These are phyloP conservation scores for Leersia perrieri DNA, from an alignment of 176 grass and related monocot species.

Conservation along the genomic window DNA sequence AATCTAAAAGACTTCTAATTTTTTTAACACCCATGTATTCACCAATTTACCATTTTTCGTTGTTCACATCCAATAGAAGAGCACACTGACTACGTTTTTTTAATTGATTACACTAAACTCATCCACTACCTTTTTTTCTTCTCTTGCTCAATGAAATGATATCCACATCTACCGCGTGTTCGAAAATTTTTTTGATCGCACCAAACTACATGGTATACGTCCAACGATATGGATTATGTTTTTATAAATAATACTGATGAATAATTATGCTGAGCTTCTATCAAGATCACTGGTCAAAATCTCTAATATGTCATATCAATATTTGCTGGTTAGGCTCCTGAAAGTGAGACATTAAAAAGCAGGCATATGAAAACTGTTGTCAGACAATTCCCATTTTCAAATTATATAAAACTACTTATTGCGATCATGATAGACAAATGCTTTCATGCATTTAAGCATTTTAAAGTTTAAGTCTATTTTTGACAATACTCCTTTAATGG, in stretches of 20 bases:
- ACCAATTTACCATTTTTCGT: constrained; percentile 5
- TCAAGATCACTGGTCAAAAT: neutral
- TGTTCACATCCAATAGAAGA: constrained; percentile 13
- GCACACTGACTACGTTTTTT: neutral
- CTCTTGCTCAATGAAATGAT: no score
- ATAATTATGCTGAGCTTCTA: neutral
- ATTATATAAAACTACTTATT: neutral
- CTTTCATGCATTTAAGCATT: neutral
- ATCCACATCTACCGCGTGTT: no score
- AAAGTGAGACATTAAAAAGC: neutral
- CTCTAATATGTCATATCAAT: neutral
- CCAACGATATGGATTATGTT: neutral
- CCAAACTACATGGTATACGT: neutral
- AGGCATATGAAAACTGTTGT: neutral
- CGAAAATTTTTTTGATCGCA: no score
- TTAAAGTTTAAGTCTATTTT: neutral
- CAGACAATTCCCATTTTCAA: neutral
- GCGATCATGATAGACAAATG: neutral
- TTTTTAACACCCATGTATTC: constrained; percentile 17
- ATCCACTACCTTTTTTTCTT: no score
- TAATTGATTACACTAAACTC: neutral
- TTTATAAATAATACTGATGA: neutral
- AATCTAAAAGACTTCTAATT: neutral
- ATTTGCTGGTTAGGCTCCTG: neutral
- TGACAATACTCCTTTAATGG: neutral